These are phyloP conservation scores for Aegilops sharonensis DNA, from an alignment of 176 grass and related monocot genomes.

Conservation along the genomic window DNA sequence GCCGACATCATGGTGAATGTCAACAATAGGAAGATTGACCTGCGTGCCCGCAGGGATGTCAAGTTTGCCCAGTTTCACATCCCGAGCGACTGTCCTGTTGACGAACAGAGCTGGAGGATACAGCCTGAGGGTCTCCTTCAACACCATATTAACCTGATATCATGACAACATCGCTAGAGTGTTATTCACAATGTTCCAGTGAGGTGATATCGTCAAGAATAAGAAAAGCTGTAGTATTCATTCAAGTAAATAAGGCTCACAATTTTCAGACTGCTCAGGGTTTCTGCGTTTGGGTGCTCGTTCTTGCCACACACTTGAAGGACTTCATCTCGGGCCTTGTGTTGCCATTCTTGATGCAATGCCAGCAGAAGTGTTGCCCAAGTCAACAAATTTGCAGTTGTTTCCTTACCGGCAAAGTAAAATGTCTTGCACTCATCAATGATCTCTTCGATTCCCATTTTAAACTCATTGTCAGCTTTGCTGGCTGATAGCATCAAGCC, in stretches of 20 bases:
- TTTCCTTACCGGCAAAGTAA: constrained; percentile 84
- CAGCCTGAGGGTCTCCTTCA: constrained; percentile 85
- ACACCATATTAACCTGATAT: constrained; percentile 61
- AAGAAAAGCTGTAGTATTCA: neutral
- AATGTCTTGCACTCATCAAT: constrained; percentile 87
- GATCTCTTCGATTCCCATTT: constrained; percentile 85
- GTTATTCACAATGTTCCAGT: neutral
- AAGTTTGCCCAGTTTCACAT: constrained; percentile 50
- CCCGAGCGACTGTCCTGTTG: constrained; percentile 34
- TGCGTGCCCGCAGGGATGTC: constrained; percentile 53
- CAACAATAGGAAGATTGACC: constrained; percentile 42
- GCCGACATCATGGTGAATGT: constrained; percentile 57
- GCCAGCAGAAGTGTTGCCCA: constrained; percentile 75
- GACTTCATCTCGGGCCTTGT: constrained; percentile 61
- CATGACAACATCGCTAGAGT: neutral
- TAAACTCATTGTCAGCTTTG: constrained; percentile 41
- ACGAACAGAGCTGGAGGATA: constrained; percentile 61
- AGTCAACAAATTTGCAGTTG: constrained; percentile 72
- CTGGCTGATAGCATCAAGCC: constrained; percentile 69
- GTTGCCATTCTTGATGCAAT: constrained; percentile 77
- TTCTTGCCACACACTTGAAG: constrained; percentile 45
- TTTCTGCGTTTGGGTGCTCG: constrained; percentile 37
- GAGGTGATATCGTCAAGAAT: neutral
- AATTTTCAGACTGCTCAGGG: constrained; percentile 61
- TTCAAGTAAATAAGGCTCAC: constrained; percentile 32